phyloP scores from a whole-genome alignment of 2,329 filamentous ascomycete species.

The Emericellopsis atlantica region DNA sequence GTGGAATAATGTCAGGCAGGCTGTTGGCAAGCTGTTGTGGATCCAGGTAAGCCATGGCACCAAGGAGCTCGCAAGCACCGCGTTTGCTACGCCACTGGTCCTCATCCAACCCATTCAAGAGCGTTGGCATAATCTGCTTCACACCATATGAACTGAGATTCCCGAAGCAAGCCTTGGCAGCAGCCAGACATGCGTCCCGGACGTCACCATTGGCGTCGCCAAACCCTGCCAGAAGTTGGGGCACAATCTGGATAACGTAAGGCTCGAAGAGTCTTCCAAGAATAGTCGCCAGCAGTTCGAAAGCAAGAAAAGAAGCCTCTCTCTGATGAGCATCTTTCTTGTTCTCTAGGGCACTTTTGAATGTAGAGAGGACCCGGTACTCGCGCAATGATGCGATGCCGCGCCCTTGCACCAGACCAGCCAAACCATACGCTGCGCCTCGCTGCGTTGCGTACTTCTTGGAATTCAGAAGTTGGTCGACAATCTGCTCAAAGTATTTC shows the following conservation, averaged over 20 bases:
- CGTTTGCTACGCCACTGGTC: constrained; percentile 98
- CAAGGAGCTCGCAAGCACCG: constrained; percentile 89
- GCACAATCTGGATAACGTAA: constrained; percentile 91
- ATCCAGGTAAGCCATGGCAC: constrained; percentile 97
- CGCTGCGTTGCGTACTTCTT: constrained; percentile 90
- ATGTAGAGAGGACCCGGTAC: constrained; percentile 70
- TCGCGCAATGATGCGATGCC: constrained; percentile 74
- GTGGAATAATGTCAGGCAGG: constrained; percentile 91
- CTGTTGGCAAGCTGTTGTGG: constrained; percentile 88
- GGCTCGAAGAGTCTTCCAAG: constrained; percentile 87
- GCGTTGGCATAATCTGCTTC: constrained; percentile 81
- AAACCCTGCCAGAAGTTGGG: constrained; percentile 78
- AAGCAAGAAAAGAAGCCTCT: constrained; percentile 79
- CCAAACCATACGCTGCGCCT: constrained; percentile 88
- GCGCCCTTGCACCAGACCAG: constrained; percentile 78
- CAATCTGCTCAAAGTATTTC: constrained; percentile 68
- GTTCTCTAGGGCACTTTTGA: constrained; percentile 79
- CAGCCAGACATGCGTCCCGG: constrained; percentile 82
- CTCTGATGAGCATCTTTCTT: constrained; percentile 86
- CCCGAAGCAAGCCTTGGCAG: constrained; percentile 88
- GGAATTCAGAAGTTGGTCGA: constrained; percentile 70
- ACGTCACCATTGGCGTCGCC: constrained; percentile 83
- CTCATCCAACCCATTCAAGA: constrained; percentile 86
- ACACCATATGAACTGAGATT: constrained; percentile 92
- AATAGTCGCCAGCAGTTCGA: constrained; percentile 78